Percentiles rank a stretch among this genome's conserved stretches.
Conservation (phyloP, 2,329 filamentous ascomycete genomes). For the Sarocladiaceae sp. region DNA sequence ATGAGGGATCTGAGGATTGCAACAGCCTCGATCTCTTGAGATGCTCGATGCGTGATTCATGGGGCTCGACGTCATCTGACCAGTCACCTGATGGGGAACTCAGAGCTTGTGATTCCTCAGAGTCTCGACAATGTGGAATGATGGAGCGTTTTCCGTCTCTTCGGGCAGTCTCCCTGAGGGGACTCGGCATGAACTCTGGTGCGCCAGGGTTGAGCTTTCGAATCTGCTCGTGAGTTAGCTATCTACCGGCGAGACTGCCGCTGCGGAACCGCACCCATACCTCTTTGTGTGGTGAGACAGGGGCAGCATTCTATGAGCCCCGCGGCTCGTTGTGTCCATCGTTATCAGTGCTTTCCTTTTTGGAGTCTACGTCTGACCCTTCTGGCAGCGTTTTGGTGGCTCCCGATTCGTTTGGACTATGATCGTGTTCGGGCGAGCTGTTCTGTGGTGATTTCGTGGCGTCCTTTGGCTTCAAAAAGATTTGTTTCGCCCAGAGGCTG, state of each 20-base stretch:
- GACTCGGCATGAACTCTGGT: slow-evolving; percentile 44
- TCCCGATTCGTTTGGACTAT: no score
- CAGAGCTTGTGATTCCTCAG: no score
- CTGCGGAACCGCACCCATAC: slow-evolving; percentile 32
- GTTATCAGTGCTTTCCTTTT: no score
- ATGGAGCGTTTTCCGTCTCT: neutral
- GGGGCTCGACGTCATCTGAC: slow-evolving; percentile 1
- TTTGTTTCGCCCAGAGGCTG: slow-evolving; percentile 59
- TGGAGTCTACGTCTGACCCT: no score
- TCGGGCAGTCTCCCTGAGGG: neutral
- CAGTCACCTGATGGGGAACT: neutral
- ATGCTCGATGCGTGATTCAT: neutral
- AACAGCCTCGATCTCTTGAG: neutral
- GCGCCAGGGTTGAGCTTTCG: slow-evolving; percentile 48
- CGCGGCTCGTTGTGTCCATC: neutral
- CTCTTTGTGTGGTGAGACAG: slow-evolving; percentile 34
- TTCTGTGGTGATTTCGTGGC: no score
- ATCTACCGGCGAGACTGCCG: neutral
- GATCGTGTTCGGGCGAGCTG: no score
- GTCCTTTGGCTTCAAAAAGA: slow-evolving; percentile 45
- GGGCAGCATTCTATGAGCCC: neutral
- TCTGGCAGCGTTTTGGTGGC: no score
- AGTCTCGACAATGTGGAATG: no score
- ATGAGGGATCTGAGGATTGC: neutral
- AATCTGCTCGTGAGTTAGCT: neutral